Conservation (phyloP, 495 filamentous ascomycete species). For the Tuber microsphaerosporum region DNA sequence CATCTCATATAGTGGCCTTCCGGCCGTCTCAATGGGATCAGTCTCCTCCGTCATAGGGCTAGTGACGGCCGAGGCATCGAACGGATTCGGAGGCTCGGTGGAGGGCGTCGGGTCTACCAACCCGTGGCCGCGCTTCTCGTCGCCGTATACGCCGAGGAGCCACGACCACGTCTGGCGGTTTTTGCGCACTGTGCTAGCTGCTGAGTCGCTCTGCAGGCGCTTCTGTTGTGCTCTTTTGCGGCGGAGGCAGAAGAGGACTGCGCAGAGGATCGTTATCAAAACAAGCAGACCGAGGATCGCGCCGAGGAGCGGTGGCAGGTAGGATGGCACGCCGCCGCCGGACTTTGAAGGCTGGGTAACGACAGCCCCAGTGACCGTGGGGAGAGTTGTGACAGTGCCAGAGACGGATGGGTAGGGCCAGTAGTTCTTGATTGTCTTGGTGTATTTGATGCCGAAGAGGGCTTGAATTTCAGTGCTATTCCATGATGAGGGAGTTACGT, state of each 20-base stretch:
- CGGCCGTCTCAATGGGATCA: slow-evolving; percentile 25
- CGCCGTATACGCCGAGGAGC: slow-evolving; percentile 34
- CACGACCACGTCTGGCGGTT: slow-evolving; percentile 42
- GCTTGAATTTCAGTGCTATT: slow-evolving; percentile 47
- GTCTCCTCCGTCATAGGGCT: slow-evolving; percentile 13
- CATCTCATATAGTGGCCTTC: slow-evolving; percentile 26
- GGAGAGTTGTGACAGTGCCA: not conserved
- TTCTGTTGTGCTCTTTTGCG: slow-evolving; percentile 44
- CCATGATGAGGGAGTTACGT: slow-evolving; percentile 49
- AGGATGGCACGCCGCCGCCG: slow-evolving; percentile 51
- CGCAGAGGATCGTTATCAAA: slow-evolving; percentile 49
- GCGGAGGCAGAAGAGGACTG: slow-evolving; percentile 53
- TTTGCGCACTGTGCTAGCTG: slow-evolving; percentile 44
- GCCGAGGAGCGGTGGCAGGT: slow-evolving; percentile 59
- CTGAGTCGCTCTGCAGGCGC: slow-evolving; percentile 42
- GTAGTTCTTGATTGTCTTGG: slow-evolving; percentile 51
- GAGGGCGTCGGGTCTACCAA: slow-evolving; percentile 15
- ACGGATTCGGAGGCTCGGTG: slow-evolving; percentile 17
- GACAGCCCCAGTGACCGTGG: not conserved
- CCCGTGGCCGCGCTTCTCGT: slow-evolving; percentile 28
- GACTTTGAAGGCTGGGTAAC: slow-evolving; percentile 3
- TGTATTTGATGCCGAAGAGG: slow-evolving; percentile 55
- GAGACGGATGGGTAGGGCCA: slow-evolving; percentile 53
- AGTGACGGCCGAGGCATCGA: slow-evolving; percentile 11
- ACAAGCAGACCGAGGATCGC: slow-evolving; percentile 59